Base-by-base conservation (phyloP, 2,329 filamentous ascomycete genomes). In the Fusarium palustre region DNA sequence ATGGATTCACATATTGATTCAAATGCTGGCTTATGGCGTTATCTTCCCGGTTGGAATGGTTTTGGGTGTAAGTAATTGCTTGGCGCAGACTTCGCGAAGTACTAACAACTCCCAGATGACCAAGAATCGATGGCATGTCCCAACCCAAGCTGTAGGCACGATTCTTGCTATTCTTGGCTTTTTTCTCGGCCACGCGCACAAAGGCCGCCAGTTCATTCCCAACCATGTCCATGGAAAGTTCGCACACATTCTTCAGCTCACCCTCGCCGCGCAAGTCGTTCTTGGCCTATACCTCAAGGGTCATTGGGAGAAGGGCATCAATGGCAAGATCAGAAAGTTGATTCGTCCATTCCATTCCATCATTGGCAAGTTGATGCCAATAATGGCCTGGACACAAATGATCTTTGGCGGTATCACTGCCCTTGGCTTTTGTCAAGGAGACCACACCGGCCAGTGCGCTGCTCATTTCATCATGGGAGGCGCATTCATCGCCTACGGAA, bases 381-480 rank as follows among this genome's bases (percentile, higher is more conserved):
- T 98, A 4, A 85, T 94, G 2, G 88, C 91, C 28, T 99, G 96
- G 96, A 86, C 90, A 8, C 96, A 99, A 83, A 97, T 99, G 90
- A 78, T 99, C 9, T 97, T 99, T 79, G 96, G 96, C 52, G 96
- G 94, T 39, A 97, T 99, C 75, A 95, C 95, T 0, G 86, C 92
- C 6, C 85, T 97, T 58, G 96, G 96, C 24, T 98, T 97, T 83
- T 99, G 96, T 79, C 92, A 93, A 71, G 93, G 86, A 55, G 94
- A 98, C 60, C 95, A 99, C 76, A 79, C 94, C 2, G 95, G 94
- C 33, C 96, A 99, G 80, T 99, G 96, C 80, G 82, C 92, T 42
- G 96, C 96, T 2, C 96, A 99, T 80, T 99, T 98, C 80, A 99
- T 98, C 79, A 99, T 99, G 96, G 96, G 96, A 45, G 91, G 92